phyloP scores from a whole-genome alignment of 371 early-diverging fungal genomes.

The Funneliformis caledonium region DNA sequence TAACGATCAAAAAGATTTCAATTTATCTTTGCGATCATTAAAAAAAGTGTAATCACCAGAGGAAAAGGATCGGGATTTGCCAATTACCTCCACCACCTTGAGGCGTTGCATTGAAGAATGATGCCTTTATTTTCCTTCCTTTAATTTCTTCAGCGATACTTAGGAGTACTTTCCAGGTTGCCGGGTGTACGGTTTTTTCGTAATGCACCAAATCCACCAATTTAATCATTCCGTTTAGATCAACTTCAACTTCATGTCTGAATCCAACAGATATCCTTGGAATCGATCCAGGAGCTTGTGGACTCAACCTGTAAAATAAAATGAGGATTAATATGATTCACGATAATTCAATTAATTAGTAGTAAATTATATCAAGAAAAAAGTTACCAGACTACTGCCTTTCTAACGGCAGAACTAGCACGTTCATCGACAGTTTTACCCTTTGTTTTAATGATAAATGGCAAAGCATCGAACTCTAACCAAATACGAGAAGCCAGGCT shows the following conservation, averaged over 20 bases:
- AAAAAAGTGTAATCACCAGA: background rate
- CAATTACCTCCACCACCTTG: constrained; percentile 82
- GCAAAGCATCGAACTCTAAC: constrained; percentile 77
- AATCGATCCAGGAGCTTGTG: constrained; percentile 73
- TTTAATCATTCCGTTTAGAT: constrained; percentile 67
- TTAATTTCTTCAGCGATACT: constrained; percentile 57
- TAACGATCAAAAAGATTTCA: background rate
- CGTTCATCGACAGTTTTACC: constrained; percentile 70
- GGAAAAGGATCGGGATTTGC: background rate
- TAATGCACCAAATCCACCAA: constrained; percentile 66
- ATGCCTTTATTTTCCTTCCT: constrained; percentile 59
- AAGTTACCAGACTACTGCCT: constrained; percentile 66
- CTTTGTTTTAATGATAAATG: constrained; percentile 64
- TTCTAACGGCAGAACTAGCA: constrained; percentile 74
- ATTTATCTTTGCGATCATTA: background rate
- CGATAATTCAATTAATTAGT: background rate
- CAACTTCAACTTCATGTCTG: constrained; percentile 76
- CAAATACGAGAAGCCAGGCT: constrained; percentile 66
- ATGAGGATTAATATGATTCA: background rate
- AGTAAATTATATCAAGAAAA: background rate
- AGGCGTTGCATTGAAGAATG: constrained; percentile 85
- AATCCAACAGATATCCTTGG: constrained; percentile 72
- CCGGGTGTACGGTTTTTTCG: constrained; percentile 57
- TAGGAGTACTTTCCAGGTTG: constrained; percentile 64
- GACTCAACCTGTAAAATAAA: constrained; percentile 54